Base-by-base conservation (phyloP, 2,329 filamentous ascomycete genomes). In the Stachybotrys echinatus region DNA sequence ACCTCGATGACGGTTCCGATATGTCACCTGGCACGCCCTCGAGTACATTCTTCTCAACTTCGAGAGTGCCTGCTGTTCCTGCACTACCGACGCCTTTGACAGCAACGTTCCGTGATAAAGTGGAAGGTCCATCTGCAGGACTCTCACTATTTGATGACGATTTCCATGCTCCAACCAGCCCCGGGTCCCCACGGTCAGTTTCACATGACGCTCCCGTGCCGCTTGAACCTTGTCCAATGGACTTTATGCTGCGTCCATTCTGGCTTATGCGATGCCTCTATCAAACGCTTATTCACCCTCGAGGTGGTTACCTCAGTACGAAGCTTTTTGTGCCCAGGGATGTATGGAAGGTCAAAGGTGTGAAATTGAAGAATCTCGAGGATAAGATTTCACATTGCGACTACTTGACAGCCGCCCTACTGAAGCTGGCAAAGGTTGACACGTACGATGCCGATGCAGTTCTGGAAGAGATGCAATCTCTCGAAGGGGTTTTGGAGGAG, bases 261-360 rank as follows among this genome's bases (percentile, higher is more conserved):
- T 99, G 94, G 94, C 76, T 99, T 42, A 96, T 99, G 89, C 85
- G 94, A 49, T 92, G 88, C 54, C 77, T 99, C 22, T 95, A 94
- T 64, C 90, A 96, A 65, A 96, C 92, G 0, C 83, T 99, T 42
- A 87, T 86, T 18, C 92, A 99, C 62, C 90, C 92, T 3, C 84
- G 90, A 21, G 94, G 94, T 37, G 94, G 92, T 17, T 99, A 96
- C 64, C 65, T 99, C 19, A 95, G 92, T 48, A 92, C 85, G 20
- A 92, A 91, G 60, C 79, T 99, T 0, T 99, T 99, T 63, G 81
- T 99, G 5, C 92, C 94, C 6, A 82, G 89, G 47, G 92, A 97
- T 63, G 89, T 94, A 3, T 99, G 94, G 94, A 82, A 85, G 50
- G 92, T 96, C 7, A 92, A 92, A 63, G 91, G 89, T 23, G 92